phyloP scores from a whole-genome alignment of 1,284 basidiomycete species.

The Thelephora terrestris region DNA sequence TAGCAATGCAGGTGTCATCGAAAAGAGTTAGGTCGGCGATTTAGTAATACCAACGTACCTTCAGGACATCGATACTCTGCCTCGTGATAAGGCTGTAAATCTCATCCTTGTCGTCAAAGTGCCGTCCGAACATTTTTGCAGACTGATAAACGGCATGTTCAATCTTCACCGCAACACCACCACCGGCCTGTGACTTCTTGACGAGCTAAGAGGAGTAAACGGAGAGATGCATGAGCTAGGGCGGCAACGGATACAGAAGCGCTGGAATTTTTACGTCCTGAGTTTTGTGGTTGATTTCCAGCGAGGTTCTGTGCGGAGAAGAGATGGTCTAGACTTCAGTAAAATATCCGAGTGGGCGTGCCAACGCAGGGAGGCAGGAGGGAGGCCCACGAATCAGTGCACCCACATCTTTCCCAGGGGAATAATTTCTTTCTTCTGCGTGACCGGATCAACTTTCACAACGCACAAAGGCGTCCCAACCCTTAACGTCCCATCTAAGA shows the following conservation, averaged over 20 bases:
- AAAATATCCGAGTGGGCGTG: background rate
- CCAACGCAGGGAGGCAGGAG: background rate
- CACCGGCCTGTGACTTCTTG: slow-evolving; percentile 90
- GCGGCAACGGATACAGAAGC: background rate
- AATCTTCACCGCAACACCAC: slow-evolving; percentile 96
- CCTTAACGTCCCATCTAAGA: slow-evolving; percentile 87
- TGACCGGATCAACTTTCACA: slow-evolving; percentile 78
- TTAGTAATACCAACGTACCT: slow-evolving; percentile 35
- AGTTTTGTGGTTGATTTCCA: slow-evolving; percentile 91
- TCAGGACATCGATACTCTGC: slow-evolving; percentile 90
- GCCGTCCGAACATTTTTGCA: slow-evolving; percentile 88
- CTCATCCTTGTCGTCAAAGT: slow-evolving; percentile 96
- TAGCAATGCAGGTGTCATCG: too few relatives aligned
- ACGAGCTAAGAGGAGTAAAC: slow-evolving; percentile 51
- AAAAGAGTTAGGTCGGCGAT: too few relatives aligned
- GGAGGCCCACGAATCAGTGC: slow-evolving; percentile 1
- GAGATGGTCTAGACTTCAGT: background rate
- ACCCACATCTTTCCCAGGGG: slow-evolving; percentile 90
- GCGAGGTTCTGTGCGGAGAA: slow-evolving; percentile 55
- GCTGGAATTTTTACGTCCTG: slow-evolving; percentile 44
- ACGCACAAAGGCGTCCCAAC: slow-evolving; percentile 95
- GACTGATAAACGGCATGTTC: slow-evolving; percentile 96
- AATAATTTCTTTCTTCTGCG: slow-evolving; percentile 87
- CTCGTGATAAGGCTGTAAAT: slow-evolving; percentile 86
- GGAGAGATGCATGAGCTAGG: slow-evolving; percentile 5